These are phyloP conservation scores for Neckera pumila DNA, from an alignment of 225 moss, liverwort and hornwort genomes.

Conservation along the genomic window DNA sequence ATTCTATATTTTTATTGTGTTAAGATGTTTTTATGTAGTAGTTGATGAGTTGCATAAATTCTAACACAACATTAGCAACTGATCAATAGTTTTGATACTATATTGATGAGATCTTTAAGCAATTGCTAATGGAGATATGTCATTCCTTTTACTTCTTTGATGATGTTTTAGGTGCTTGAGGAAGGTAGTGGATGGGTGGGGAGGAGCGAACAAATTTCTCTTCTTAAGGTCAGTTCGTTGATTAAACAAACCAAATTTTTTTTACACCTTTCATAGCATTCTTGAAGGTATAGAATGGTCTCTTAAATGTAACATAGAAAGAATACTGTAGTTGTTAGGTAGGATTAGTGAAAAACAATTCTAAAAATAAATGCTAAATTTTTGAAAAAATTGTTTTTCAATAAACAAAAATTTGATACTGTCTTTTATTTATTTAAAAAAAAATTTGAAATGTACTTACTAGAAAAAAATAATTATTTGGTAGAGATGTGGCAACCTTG, in stretches of 20 bases:
- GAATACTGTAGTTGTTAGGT: fast-evolving
- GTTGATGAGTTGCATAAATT: neutral
- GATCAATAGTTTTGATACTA: neutral
- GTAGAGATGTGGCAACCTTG: fast-evolving
- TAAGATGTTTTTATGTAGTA: neutral
- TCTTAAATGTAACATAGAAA: fast-evolving
- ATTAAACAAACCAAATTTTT: neutral
- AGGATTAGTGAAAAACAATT: too few species aligned
- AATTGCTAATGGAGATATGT: too few species aligned
- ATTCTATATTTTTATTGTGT: neutral
- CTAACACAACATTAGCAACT: neutral
- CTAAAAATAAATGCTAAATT: neutral
- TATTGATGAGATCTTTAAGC: neutral
- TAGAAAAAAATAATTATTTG: neutral
- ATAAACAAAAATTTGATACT: too few species aligned
- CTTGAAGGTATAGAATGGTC: neutral
- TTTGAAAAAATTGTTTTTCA: fast-evolving
- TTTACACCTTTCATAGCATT: neutral
- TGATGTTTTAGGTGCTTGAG: conserved; percentile 2
- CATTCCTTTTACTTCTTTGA: neutral
- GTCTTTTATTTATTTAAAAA: too few species aligned
- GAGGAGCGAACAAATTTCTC: conserved; percentile 23
- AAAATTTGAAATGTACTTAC: too few species aligned
- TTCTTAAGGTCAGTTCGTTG: conserved; percentile 7
- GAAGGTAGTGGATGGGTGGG: conserved; percentile 26